Conservation (phyloP, 306 rosid species). For the Begonia peltatifolia region DNA sequence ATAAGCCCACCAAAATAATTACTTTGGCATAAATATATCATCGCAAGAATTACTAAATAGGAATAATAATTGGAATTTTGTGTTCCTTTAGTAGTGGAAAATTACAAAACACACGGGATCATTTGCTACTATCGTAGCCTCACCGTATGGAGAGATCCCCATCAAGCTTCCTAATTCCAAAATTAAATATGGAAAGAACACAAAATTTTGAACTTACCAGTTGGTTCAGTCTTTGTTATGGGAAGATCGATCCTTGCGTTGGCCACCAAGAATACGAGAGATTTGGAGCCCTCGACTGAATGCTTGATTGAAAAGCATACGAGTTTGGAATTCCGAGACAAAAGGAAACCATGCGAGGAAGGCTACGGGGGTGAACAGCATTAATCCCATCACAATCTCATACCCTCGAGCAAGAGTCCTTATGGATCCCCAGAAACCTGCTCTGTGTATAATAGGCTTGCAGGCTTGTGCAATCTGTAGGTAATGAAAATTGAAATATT, state of each 20-base stretch:
- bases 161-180: too few relatives aligned
- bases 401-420: conserved; percentile 81
- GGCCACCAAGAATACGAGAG: conserved; percentile 95
- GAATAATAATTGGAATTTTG: too few relatives aligned
- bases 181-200: too few relatives aligned
- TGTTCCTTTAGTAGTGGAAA: too few relatives aligned
- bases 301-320: conserved; percentile 96
- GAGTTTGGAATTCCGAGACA: conserved; percentile 92
- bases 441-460: conserved; percentile 47
- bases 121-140: too few relatives aligned
- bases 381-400: conserved; percentile 82
- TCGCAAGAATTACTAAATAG: too few relatives aligned
- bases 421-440: conserved; percentile 85
- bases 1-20: too few relatives aligned
- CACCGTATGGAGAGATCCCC: too few relatives aligned
- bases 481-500: neutral
- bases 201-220: neutral
- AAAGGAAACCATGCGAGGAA: conserved; percentile 97
- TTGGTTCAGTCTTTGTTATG: conserved; percentile 51
- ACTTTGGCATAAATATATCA: too few relatives aligned
- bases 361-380: conserved; percentile 83
- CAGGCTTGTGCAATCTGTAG: conserved; percentile 78
- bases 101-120: too few relatives aligned
- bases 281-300: conserved; percentile 90
- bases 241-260: conserved; percentile 66